These are phyloP conservation scores for Calycina marina DNA, from an alignment of 2,329 filamentous ascomycete species.

Conservation along the genomic window DNA sequence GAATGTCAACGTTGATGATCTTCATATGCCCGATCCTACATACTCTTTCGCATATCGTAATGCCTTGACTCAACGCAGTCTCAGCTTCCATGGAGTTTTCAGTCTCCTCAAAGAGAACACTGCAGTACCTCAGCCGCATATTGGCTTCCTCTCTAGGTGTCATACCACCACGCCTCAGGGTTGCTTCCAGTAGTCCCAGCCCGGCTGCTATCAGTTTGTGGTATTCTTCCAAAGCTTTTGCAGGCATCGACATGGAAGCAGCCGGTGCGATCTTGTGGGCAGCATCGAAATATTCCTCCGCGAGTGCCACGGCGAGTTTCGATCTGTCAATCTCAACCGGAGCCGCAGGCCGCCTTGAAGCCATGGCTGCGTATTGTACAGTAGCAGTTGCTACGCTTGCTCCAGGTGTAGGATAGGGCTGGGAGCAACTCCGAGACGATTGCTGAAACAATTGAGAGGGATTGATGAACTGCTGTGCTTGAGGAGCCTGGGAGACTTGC, in stretches of 20 bases:
- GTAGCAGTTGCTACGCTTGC: constrained; percentile 3
- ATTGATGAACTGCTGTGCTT: constrained; percentile 13
- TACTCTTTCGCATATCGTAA: constrained; percentile 53
- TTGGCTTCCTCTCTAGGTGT: constrained; percentile 53
- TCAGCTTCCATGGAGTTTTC: constrained; percentile 63
- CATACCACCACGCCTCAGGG: constrained; percentile 45
- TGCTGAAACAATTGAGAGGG: constrained; percentile 21
- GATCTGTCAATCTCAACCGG: constrained; percentile 9
- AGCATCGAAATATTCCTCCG: constrained; percentile 60
- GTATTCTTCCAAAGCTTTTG: constrained; percentile 45
- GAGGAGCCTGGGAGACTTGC: constrained; percentile 9
- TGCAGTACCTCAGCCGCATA: constrained; percentile 56
- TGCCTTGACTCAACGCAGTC: constrained; percentile 55
- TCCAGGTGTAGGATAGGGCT: constrained; percentile 1
- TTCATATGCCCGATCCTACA: constrained; percentile 3
- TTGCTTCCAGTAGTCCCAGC: constrained; percentile 56
- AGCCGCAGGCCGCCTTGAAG: too few relatives aligned
- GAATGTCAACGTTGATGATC: not conserved
- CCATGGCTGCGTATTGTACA: too few relatives aligned
- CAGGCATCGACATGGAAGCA: constrained; percentile 34
- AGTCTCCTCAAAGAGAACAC: constrained; percentile 56
- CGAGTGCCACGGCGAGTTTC: constrained; percentile 48
- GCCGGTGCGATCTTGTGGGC: constrained; percentile 41
- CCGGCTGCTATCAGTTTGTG: constrained; percentile 59
- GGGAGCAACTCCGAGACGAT: constrained; percentile 1